Percentiles rank a stretch among this genome's conserved stretches.
Evolutionary conservation across 2,329 filamentous ascomycete species (phyloP).

Genomic region (Chrysosporium keratinophilum): DNA sequence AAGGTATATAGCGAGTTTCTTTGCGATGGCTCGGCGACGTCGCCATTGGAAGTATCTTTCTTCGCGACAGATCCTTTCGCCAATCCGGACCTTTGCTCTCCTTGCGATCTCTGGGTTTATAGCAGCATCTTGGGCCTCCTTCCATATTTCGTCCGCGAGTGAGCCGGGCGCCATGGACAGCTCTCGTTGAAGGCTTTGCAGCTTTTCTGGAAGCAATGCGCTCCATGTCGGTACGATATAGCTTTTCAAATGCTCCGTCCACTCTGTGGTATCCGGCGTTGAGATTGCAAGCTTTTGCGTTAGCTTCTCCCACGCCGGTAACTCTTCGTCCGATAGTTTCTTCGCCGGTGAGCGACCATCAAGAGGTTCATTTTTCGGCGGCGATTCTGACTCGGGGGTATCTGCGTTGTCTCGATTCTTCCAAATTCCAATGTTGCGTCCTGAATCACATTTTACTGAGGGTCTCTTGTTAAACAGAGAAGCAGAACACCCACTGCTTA

Average conservation of each 20-base stretch:
- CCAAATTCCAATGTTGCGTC: constrained; percentile 12
- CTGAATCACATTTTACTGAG: constrained; percentile 14
- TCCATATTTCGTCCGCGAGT: constrained; percentile 86
- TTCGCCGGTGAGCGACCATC: constrained; percentile 12
- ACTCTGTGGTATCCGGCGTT: constrained; percentile 33
- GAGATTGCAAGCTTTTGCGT: constrained; percentile 37
- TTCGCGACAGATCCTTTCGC: constrained; percentile 67
- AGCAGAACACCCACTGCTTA: constrained; percentile 20
- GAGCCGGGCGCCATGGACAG: constrained; percentile 80
- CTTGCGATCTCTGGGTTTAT: constrained; percentile 80
- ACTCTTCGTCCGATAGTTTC: constrained; percentile 21
- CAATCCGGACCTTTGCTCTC: constrained; percentile 72
- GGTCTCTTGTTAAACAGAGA: constrained; percentile 15
- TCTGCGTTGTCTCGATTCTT: background rate
- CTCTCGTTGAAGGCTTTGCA: constrained; percentile 76
- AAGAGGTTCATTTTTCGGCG: constrained; percentile 16
- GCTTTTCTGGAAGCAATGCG: constrained; percentile 60
- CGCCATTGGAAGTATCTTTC: constrained; percentile 65
- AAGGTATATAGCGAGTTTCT: constrained; percentile 73
- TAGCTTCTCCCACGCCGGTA: constrained; percentile 41
- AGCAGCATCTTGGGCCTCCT: constrained; percentile 71
- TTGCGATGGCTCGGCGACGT: constrained; percentile 56
- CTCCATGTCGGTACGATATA: constrained; percentile 76
- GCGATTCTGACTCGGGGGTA: background rate
- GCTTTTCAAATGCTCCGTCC: constrained; percentile 50